A percentile compares a stretch with the other conserved stretches of the same genome.
phyloP scores from a whole-genome alignment of 2,329 filamentous ascomycete genomes.

The Talaromyces sp. region DNA sequence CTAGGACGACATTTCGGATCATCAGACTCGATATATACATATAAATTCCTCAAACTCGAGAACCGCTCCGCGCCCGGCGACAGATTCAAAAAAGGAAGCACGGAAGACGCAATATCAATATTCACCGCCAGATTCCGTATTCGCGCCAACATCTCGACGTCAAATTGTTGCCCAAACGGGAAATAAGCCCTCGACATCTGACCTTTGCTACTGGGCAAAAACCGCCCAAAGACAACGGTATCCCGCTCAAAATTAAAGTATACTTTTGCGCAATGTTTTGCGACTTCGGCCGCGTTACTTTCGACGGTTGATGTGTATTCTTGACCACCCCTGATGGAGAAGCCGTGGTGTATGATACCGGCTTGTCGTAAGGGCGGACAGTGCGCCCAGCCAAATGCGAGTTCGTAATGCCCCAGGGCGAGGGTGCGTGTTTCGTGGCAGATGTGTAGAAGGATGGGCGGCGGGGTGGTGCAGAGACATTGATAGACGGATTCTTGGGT shows the following conservation, averaged over 20 bases:
- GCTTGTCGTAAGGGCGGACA: not conserved
- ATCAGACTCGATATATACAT: conserved; percentile 1
- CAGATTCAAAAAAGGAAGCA: not conserved
- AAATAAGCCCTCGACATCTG: not conserved
- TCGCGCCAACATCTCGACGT: not conserved
- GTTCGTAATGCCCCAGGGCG: not conserved
- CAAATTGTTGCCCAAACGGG: not conserved
- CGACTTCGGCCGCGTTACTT: not conserved
- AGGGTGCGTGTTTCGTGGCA: not conserved
- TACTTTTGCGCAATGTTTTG: conserved; percentile 2
- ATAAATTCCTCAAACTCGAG: not conserved
- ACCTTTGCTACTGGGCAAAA: not conserved
- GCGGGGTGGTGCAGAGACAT: not conserved
- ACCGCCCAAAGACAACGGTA: not conserved
- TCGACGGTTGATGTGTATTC: not conserved
- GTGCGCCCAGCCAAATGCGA: not conserved
- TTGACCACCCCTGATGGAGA: not conserved
- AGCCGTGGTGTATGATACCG: not conserved
- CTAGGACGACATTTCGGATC: not conserved
- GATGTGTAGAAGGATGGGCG: not conserved
- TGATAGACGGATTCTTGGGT: not conserved
- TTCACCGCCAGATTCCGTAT: not conserved
- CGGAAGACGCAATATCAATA: not conserved
- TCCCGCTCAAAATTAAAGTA: not conserved
- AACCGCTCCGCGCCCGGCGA: not conserved